Base-by-base conservation (phyloP, 345 rosid genomes). In the Litchi chinensis region DNA sequence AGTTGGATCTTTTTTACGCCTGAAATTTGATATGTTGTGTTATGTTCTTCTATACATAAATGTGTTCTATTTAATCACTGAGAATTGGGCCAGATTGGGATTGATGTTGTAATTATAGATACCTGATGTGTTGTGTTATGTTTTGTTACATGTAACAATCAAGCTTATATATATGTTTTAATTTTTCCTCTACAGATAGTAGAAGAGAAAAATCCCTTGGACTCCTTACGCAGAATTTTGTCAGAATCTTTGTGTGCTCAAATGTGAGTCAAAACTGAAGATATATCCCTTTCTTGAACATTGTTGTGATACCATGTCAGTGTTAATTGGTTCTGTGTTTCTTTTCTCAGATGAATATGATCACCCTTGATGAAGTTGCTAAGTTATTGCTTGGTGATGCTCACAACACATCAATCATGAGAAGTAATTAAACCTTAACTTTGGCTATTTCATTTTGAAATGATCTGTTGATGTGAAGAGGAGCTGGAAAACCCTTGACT, bases 341-440 rank as follows among this genome's bases (percentile, higher is more conserved):
- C 72, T 77, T 46, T 76, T 68, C 78, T 79, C 85, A 94, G 98
- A 85, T 79, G 72, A 85, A 83, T 65, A 72, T 93, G 81, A 90
- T 90, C 85, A 88, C 97, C 32, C 98, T 93, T 77, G 98, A 94
- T 71, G 93, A 87, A 79, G 95, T 94, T 76, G 98, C 98, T 40
- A 83, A 70, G 76, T 82, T 87, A 73, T 85, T 94, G 81, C 96
- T 94, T 39, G 98, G 98, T 10, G 92, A 90, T 84, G 90, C 91
- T 50, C 91, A 86, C 77, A 90, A 87, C 87, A 75, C 94, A 64
- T 89, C 93, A 71, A 74, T 89, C 54, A 90, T 90, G 96, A 82
- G 93, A 91, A 94, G 98, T 94, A 90, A 85, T 41, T 5, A 75
- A 74, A 48, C 54, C 70, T 9, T 5, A 11, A 68, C 56, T 67